A percentile compares a stretch with the other conserved stretches of the same genome.
phyloP scores from a whole-genome alignment of 2,329 filamentous ascomycete genomes.

The Sporothrix curviconia region DNA sequence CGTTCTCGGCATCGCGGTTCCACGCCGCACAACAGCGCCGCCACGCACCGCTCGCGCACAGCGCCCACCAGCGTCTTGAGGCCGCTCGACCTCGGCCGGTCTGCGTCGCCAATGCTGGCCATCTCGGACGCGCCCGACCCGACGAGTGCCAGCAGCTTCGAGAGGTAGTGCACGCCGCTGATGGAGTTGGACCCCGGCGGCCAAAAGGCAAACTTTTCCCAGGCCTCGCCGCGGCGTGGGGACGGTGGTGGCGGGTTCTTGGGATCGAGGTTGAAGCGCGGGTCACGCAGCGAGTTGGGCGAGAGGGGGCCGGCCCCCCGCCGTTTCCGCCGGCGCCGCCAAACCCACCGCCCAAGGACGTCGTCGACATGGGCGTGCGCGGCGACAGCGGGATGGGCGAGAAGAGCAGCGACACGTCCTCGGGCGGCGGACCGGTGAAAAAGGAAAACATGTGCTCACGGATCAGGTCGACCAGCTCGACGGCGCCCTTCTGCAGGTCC shows the following conservation, averaged over 20 bases:
- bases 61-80: slow-evolving; percentile 69
- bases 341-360: slow-evolving; percentile 19
- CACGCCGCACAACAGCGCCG: slow-evolving; percentile 82
- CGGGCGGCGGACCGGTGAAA: slow-evolving; percentile 80
- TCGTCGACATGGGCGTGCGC: slow-evolving; percentile 54
- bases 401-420: slow-evolving; percentile 82
- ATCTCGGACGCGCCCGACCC: slow-evolving; percentile 85
- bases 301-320: slow-evolving; percentile 35
- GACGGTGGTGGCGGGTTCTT: slow-evolving; percentile 70
- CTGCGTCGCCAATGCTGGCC: slow-evolving; percentile 58
- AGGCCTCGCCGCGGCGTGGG: slow-evolving; percentile 72
- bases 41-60: slow-evolving; percentile 77
- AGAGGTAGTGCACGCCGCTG: slow-evolving; percentile 84
- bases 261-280: slow-evolving; percentile 72
- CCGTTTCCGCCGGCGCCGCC: background rate
- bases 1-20: slow-evolving; percentile 88
- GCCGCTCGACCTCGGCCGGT: slow-evolving; percentile 58
- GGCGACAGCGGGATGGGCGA: slow-evolving; percentile 71
- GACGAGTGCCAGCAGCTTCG: slow-evolving; percentile 72
- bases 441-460: slow-evolving; percentile 73
- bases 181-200: slow-evolving; percentile 87
- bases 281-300: slow-evolving; percentile 56
- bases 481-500: slow-evolving; percentile 68
- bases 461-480: slow-evolving; percentile 77
- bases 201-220: slow-evolving; percentile 96